Base-by-base conservation (phyloP, 2,329 filamentous ascomycete genomes). In the Aureobasidium lini region DNA sequence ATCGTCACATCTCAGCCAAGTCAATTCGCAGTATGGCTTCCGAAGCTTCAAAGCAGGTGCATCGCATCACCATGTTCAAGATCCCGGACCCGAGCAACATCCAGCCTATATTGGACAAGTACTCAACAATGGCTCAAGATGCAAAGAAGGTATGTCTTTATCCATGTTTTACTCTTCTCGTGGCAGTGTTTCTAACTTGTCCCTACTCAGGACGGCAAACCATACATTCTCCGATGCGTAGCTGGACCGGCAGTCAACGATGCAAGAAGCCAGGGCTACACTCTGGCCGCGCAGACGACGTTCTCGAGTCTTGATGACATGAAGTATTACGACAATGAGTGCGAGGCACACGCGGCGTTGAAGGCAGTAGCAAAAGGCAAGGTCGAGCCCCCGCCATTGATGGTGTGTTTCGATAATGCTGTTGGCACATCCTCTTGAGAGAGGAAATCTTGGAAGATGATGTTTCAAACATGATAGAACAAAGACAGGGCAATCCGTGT, bases 231-330 rank as follows among this genome's bases (percentile, higher is more conserved):
- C 46, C 77, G 78, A 60, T 75, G 83, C 63, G 75, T 72, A n/a
- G 84, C 81, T 13, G 81, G 81, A 34, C 71, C 75, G 23, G 77
- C 81, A 8, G 73, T 82, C 62, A 76, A 79, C 8, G 84, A 88
- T 65, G 75, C 80, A 16, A 82, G 85, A 32, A 79, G 77, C 64
- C 81, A 86, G 70, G 87, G 86, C 44, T 89, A 80, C 75, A 89
- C 84, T 7, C 67, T 89, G 57, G 78, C 83, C 15, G 81, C 81
- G 50, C 81, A 84, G 69, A 84, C 81, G 42, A 80, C 82, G 48
- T 90, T 90, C 68, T 79, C 80, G 47, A 84, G 74, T 61, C 66
- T 84, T 58, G 85, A 85, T 11, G 87, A 89, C 69, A 84, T 89
- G 81, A 77, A 82, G 65, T 90, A 81, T 73, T 90, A 88, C 70